phyloP scores from a whole-genome alignment of 306 rosid genomes.

The Castanopsis chinensis region DNA sequence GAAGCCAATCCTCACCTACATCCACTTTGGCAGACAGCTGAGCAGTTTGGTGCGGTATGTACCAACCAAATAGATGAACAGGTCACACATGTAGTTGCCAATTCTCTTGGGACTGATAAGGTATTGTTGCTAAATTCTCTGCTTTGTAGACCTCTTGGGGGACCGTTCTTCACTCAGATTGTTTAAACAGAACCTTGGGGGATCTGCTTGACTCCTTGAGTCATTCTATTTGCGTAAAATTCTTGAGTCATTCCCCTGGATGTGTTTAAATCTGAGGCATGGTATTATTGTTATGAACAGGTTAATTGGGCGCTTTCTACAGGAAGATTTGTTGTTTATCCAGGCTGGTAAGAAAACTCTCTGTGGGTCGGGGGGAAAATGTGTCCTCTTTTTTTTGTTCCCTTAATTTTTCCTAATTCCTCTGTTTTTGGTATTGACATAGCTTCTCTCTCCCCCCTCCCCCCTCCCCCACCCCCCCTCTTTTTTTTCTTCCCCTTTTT shows the following conservation, averaged over 20 bases:
- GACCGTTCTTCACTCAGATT: background rate
- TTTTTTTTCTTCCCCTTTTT: background rate
- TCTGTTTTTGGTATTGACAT: background rate
- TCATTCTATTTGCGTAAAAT: background rate
- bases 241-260: background rate
- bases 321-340: conserved; percentile 85
- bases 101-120: conserved; percentile 93
- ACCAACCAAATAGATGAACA: conserved; percentile 78
- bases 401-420: background rate
- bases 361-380: background rate
- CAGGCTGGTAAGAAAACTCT: conserved; percentile 74
- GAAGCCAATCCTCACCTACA: conserved; percentile 92
- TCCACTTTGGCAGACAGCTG: conserved; percentile 95
- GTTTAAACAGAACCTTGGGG: background rate
- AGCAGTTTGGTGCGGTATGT: conserved; percentile 96
- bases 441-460: background rate
- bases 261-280: background rate
- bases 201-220: background rate
- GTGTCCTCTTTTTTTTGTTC: background rate
- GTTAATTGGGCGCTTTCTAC: conserved; percentile 84
- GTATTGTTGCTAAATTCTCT: conserved; percentile 39
- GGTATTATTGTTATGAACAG: conserved; percentile 49
- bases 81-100: conserved; percentile 97
- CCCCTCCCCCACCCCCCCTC: background rate
- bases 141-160: background rate